Percentiles rank a stretch among this genome's conserved stretches.
phyloP scores from a whole-genome alignment of 768 basidiomycete genomes.

The Mycena capillaripes region DNA sequence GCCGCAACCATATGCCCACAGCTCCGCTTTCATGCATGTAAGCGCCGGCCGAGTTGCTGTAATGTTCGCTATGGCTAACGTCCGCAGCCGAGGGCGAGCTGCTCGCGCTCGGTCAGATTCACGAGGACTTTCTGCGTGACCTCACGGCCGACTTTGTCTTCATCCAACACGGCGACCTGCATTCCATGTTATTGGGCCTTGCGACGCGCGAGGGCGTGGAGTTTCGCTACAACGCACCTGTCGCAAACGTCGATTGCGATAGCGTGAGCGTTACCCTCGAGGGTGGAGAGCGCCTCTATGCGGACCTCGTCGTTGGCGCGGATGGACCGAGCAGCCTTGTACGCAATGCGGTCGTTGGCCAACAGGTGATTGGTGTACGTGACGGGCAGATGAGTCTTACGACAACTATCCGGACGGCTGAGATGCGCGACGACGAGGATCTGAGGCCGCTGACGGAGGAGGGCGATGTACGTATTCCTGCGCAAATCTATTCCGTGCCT shows the following conservation, averaged over 20 bases:
- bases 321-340: constrained; percentile 65
- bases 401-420: constrained; percentile 48
- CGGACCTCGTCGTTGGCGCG: constrained; percentile 72
- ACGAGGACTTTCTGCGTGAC: constrained; percentile 60
- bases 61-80: no score
- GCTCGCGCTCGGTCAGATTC: constrained; percentile 61
- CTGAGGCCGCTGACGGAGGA: constrained; percentile 44
- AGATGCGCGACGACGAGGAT: constrained; percentile 50
- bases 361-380: constrained; percentile 39
- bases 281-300: constrained; percentile 57
- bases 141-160: constrained; percentile 51
- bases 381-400: constrained; percentile 48
- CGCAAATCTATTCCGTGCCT: no score
- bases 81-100: constrained; percentile 12
- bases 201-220: constrained; percentile 63
- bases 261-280: constrained; percentile 54
- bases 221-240: constrained; percentile 57
- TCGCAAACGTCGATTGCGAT: constrained; percentile 47
- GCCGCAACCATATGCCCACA: constrained; percentile 51
- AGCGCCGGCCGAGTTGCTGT: background rate
- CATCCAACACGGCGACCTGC: constrained; percentile 67
- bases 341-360: constrained; percentile 49
- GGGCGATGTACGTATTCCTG: constrained; percentile 44
- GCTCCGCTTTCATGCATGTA: constrained; percentile 41
- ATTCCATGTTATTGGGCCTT: constrained; percentile 60